Conservation (phyloP, 805 yeast genomes). For the Ogataea paraovalis region DNA sequence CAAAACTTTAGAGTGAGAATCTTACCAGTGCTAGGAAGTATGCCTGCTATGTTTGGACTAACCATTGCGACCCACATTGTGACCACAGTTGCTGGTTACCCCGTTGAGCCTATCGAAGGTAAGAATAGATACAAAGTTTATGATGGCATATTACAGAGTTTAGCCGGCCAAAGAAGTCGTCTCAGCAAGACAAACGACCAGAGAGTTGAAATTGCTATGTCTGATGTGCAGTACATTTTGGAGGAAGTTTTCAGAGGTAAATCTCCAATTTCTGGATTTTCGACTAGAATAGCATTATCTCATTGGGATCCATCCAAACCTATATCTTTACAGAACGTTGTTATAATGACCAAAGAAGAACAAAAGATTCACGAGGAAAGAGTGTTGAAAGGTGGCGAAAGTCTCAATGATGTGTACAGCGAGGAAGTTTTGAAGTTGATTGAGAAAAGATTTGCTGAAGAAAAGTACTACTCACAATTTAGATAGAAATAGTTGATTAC, state of each 20-base stretch:
- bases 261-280: conserved; percentile 78
- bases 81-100: conserved; percentile 80
- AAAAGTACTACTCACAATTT: conserved; percentile 63
- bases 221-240: conserved; percentile 75
- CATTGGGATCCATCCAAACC: conserved; percentile 77
- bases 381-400: conserved; percentile 67
- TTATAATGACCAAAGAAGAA: conserved; percentile 85
- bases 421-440: conserved; percentile 54
- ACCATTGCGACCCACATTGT: conserved; percentile 82
- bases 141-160: conserved; percentile 74
- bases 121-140: conserved; percentile 82
- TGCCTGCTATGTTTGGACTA: conserved; percentile 96
- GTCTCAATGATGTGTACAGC: conserved; percentile 59
- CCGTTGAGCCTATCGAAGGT: conserved; percentile 87
- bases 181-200: conserved; percentile 62
- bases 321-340: conserved; percentile 71
- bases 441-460: conserved; percentile 66
- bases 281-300: conserved; percentile 74
- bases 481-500: conserved; percentile 25
- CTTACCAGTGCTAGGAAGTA: conserved; percentile 91
- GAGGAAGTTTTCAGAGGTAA: conserved; percentile 94
- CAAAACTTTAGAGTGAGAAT: conserved; percentile 91
- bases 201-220: conserved; percentile 66
- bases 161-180: conserved; percentile 85
- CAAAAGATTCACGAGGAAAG: conserved; percentile 73